Evolutionary conservation across 2,329 filamentous ascomycete species (phyloP).

Genomic region (Pseudogymnoascus sp.): DNA sequence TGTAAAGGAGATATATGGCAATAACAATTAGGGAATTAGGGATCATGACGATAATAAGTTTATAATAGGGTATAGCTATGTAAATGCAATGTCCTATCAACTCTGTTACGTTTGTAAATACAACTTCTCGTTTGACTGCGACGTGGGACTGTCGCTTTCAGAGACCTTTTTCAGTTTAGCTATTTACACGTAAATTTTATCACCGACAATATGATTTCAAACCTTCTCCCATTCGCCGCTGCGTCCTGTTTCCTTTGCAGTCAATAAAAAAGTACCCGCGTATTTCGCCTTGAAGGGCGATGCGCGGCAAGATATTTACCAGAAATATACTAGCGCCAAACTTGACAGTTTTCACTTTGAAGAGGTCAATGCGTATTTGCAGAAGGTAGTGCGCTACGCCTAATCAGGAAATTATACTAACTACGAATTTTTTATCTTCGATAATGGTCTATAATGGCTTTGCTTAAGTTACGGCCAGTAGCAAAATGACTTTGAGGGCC

Average conservation of each 20-base stretch:
- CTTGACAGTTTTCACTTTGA: not conserved
- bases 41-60: not conserved
- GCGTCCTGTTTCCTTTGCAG: not conserved
- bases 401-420: not conserved
- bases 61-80: too few species aligned
- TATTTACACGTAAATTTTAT: not conserved
- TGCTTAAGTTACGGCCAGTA: not conserved
- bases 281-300: not conserved
- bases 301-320: not conserved
- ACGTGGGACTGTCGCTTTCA: not conserved
- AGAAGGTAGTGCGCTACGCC: not conserved
- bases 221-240: not conserved
- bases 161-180: not conserved
- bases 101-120: not conserved
- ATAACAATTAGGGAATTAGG: not conserved
- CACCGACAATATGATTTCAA: not conserved
- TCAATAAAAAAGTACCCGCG: not conserved
- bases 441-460: too few species aligned
- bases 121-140: not conserved
- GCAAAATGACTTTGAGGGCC: not conserved
- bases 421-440: not conserved
- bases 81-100: not conserved
- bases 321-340: not conserved
- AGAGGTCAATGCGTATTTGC: not conserved
- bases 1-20: not conserved